These are phyloP conservation scores for Suaeda aralocaspica DNA, from an alignment of 148 eudicot genomes.

Conservation along the genomic window DNA sequence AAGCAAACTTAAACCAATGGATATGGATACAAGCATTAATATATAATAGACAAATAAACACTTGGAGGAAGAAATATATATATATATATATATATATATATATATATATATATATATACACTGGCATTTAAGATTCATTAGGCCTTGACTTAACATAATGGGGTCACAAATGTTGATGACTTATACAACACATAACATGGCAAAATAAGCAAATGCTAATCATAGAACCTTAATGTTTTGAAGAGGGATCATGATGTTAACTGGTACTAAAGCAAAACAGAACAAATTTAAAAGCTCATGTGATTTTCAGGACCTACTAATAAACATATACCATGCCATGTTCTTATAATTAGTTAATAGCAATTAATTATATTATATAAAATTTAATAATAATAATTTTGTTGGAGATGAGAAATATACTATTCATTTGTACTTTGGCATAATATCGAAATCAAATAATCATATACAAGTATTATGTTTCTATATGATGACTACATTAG, in stretches of 20 bases:
- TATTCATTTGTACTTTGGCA: too few species aligned
- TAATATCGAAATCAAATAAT: too few species aligned
- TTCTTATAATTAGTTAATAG: too few species aligned
- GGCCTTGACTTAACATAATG: conserved; percentile 3
- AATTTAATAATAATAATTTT: too few species aligned
- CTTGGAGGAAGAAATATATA: not conserved
- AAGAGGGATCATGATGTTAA: conserved; percentile 9
- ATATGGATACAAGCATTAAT: not conserved
- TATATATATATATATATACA: too few species aligned
- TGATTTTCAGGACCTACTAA: conserved; percentile 29
- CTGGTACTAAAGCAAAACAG: not conserved
- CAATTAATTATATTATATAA: too few species aligned
- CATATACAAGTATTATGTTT: too few species aligned
- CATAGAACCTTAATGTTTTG: conserved; percentile 10
- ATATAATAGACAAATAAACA: not conserved
- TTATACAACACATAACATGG: conserved; percentile 27
- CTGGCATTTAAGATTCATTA: not conserved
- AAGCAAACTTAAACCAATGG: not conserved
- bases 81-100: too few species aligned
- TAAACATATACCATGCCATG: conserved; percentile 14
- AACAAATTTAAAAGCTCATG: conserved; percentile 17
- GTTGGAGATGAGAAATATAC: too few species aligned
- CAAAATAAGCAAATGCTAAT: not conserved
- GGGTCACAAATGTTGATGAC: conserved; percentile 18
- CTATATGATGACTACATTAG: conserved; percentile 2